Conservation (phyloP, 106 monocot species). For the Iris macrosiphon region DNA sequence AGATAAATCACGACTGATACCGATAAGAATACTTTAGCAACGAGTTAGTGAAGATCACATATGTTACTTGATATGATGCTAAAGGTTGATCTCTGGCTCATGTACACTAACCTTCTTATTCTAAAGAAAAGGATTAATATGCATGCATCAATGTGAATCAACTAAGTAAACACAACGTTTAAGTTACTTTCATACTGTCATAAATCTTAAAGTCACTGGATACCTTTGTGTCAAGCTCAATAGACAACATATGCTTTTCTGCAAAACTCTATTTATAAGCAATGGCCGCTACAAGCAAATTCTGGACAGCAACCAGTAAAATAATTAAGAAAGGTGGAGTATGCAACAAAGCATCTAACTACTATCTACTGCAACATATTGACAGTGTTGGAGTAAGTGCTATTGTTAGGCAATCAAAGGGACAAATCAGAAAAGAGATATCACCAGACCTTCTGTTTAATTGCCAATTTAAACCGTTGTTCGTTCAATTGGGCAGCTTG, state of each 20-base stretch:
- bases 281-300: constrained; percentile 60
- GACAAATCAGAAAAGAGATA: neutral
- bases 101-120: neutral
- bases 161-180: too few species aligned
- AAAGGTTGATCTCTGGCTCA: too few species aligned
- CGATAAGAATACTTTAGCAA: too few species aligned
- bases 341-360: neutral
- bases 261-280: constrained; percentile 50
- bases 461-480: constrained; percentile 50
- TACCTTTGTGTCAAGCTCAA: constrained; percentile 81
- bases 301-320: constrained; percentile 24
- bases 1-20: too few species aligned
- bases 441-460: constrained; percentile 58
- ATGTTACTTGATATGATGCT: too few species aligned
- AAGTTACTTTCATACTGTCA: too few species aligned
- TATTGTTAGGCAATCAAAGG: neutral
- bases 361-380: too few species aligned
- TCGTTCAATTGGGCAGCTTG: constrained; percentile 48
- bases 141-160: too few species aligned
- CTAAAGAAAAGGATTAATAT: constrained; percentile 1
- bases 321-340: neutral
- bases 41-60: too few species aligned
- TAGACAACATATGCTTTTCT: constrained; percentile 60
- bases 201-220: neutral
- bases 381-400: neutral